A percentile compares a stretch with the other conserved stretches of the same genome.
Evolutionary conservation across 2,329 filamentous ascomycete genomes (phyloP).

Genomic region (Calycina marina): DNA sequence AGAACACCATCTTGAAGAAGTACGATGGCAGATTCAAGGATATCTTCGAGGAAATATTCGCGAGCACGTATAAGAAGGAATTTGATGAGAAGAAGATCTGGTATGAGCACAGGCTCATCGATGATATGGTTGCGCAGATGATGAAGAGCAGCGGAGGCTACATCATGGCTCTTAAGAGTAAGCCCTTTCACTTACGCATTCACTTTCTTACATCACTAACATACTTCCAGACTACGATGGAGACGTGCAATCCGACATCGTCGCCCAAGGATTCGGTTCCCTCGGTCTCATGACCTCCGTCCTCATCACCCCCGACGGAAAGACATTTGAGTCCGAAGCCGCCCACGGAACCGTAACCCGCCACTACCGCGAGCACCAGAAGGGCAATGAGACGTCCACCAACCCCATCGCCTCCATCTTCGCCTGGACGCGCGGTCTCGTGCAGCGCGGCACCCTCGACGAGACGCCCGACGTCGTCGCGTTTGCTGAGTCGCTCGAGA

Average conservation of each 20-base stretch:
- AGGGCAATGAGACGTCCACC: constrained; percentile 90
- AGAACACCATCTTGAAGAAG: constrained; percentile 99
- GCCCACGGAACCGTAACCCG: constrained; percentile 97
- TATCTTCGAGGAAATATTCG: constrained; percentile 96
- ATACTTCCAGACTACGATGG: constrained; percentile 76
- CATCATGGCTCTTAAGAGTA: constrained; percentile 96
- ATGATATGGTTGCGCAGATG: constrained; percentile 99
- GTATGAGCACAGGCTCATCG: constrained; percentile 98
- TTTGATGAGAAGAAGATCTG: constrained; percentile 91
- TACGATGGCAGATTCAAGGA: constrained; percentile 99
- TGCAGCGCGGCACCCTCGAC: constrained; percentile 88
- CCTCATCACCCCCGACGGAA: constrained; percentile 89
- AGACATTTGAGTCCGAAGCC: constrained; percentile 94
- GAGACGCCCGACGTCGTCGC: constrained; percentile 79
- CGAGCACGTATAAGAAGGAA: constrained; percentile 68
- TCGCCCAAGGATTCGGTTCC: constrained; percentile 95
- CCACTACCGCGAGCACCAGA: constrained; percentile 98
- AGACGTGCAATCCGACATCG: constrained; percentile 96
- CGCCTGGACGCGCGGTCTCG: constrained; percentile 89
- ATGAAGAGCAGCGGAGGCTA: constrained; percentile 96
- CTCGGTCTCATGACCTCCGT: constrained; percentile 98
- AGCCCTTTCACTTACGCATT: constrained; percentile 23
- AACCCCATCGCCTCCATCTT: constrained; percentile 99
- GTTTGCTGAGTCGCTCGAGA: constrained; percentile 84
- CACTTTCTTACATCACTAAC: neutral